phyloP scores from a whole-genome alignment of 2,329 filamentous ascomycete species.

The Cryoendolithus antarcticus region DNA sequence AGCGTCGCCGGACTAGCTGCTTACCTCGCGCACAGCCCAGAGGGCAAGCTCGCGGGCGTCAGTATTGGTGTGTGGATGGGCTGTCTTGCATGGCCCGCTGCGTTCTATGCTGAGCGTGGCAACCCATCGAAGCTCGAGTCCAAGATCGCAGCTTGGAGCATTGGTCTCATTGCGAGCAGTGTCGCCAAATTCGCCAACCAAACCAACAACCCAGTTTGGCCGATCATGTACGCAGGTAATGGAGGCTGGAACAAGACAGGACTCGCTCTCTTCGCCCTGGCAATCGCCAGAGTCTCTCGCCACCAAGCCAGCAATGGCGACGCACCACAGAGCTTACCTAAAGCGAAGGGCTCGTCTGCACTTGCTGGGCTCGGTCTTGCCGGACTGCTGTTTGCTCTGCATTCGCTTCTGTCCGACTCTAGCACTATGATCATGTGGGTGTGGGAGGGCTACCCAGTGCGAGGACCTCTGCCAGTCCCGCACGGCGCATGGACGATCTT shows the following conservation, averaged over 20 bases:
- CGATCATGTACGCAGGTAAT: slow-evolving; percentile 77
- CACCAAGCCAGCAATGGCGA: slow-evolving; percentile 4
- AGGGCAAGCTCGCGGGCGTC: slow-evolving; percentile 64
- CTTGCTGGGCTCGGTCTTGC: slow-evolving; percentile 68
- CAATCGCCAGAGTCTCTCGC: slow-evolving; percentile 53
- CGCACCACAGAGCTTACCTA: slow-evolving; percentile 36
- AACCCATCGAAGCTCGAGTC: slow-evolving; percentile 68
- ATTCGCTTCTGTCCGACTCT: slow-evolving; percentile 87
- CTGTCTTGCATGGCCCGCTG: slow-evolving; percentile 73
- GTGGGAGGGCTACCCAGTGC: slow-evolving; percentile 90
- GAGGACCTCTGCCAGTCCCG: slow-evolving; percentile 76
- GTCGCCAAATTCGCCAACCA: slow-evolving; percentile 85
- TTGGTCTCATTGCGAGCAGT: slow-evolving; percentile 74
- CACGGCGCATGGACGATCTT: slow-evolving; percentile 79
- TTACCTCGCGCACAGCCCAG: slow-evolving; percentile 62
- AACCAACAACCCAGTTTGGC: slow-evolving; percentile 96
- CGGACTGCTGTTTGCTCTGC: slow-evolving; percentile 76
- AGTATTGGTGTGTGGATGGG: slow-evolving; percentile 69
- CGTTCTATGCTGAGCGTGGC: slow-evolving; percentile 63
- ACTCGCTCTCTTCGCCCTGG: slow-evolving; percentile 60
- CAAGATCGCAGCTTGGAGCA: slow-evolving; percentile 65
- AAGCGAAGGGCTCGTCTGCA: slow-evolving; percentile 53
- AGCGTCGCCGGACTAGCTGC: slow-evolving; percentile 68
- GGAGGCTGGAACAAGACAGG: slow-evolving; percentile 87
- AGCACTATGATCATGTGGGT: slow-evolving; percentile 99